These are phyloP conservation scores for Hemisphaericaspora lyxosophila DNA, from an alignment of 1,139 yeast species.

Conservation along the genomic window DNA sequence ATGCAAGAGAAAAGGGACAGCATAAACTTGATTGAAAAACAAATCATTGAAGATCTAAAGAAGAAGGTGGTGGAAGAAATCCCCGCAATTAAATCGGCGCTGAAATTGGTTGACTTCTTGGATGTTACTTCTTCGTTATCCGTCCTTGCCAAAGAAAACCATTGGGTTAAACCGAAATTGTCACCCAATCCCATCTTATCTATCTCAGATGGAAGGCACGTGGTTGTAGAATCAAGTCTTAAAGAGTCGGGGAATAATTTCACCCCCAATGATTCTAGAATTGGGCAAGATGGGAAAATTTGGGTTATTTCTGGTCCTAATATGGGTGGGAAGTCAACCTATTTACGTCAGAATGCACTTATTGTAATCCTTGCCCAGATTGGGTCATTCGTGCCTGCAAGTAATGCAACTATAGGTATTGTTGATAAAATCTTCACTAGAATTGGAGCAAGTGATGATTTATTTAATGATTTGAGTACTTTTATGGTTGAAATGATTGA, in stretches of 20 bases:
- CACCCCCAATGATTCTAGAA: constrained; percentile 57
- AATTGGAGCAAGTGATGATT: constrained; percentile 89
- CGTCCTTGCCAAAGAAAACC: constrained; percentile 59
- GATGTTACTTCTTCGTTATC: constrained; percentile 80
- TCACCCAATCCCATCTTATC: constrained; percentile 45
- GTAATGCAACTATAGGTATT: constrained; percentile 66
- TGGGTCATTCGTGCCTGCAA: constrained; percentile 87
- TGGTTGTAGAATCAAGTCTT: constrained; percentile 85
- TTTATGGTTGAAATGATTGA: constrained; percentile 99
- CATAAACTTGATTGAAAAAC: constrained; percentile 43
- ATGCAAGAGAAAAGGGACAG: constrained; percentile 25
- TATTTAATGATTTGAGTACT: constrained; percentile 83
- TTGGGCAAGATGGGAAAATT: constrained; percentile 26
- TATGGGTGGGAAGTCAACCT: constrained; percentile 97
- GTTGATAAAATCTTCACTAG: constrained; percentile 88
- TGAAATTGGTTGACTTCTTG: constrained; percentile 57
- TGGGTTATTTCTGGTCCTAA: constrained; percentile 95
- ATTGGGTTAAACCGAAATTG: constrained; percentile 66
- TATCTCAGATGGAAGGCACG: constrained; percentile 68
- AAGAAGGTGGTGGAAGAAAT: constrained; percentile 36
- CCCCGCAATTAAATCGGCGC: constrained; percentile 42
- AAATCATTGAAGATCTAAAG: constrained; percentile 44
- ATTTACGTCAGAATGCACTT: constrained; percentile 81
- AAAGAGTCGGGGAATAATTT: constrained; percentile 51
- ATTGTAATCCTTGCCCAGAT: constrained; percentile 85